These are phyloP conservation scores for Pinus taeda DNA, from an alignment of 75 land plant genomes.

Conservation along the genomic window DNA sequence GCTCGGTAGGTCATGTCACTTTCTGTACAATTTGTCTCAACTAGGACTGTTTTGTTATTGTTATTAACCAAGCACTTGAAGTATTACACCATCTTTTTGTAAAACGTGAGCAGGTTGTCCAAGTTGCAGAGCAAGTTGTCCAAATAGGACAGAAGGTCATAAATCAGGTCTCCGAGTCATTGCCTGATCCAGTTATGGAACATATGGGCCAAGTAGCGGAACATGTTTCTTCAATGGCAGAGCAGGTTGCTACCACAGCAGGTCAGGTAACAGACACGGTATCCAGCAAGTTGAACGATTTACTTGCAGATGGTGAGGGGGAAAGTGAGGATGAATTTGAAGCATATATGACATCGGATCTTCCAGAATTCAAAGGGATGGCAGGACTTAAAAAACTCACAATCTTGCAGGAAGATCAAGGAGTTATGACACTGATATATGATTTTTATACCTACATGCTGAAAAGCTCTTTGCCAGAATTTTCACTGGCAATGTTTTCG, in stretches of 20 bases:
- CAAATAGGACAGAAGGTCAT: constrained; percentile 12
- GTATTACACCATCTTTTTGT: background rate
- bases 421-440: constrained; percentile 20
- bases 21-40: background rate
- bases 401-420: constrained; percentile 38
- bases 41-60: background rate
- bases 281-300: constrained; percentile 4
- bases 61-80: background rate
- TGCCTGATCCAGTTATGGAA: constrained; percentile 24
- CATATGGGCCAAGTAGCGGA: constrained; percentile 26
- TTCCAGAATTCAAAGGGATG: constrained; percentile 36
- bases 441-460: constrained; percentile 39
- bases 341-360: constrained; percentile 27
- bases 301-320: constrained; percentile 14
- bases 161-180: constrained; percentile 17
- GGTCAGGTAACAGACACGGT: constrained; percentile 17
- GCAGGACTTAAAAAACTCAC: constrained; percentile 22
- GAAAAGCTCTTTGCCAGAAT: constrained; percentile 29
- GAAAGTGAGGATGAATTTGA: constrained; percentile 39
- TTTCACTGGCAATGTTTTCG: constrained; percentile 33
- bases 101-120: constrained; percentile 4
- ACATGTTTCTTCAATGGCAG: constrained; percentile 14
- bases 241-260: constrained; percentile 20
- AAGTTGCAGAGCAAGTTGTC: constrained; percentile 15
- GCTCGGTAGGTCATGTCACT: background rate